Conservation (phyloP, 2,329 filamentous ascomycete genomes). For the Ceratocystis ficicola region DNA sequence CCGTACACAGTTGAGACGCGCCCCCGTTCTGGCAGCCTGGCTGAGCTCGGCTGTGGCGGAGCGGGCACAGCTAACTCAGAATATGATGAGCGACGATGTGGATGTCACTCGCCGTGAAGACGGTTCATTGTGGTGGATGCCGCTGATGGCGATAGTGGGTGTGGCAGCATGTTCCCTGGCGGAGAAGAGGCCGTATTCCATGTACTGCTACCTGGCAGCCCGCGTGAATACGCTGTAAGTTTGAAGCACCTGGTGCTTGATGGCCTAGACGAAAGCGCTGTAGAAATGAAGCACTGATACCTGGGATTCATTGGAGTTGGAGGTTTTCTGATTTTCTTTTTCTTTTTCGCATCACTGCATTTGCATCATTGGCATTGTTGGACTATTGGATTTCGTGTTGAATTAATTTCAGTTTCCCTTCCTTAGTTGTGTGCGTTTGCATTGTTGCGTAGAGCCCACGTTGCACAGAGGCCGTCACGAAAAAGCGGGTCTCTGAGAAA, state of each 20-base stretch:
- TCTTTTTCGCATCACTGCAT: too few relatives aligned
- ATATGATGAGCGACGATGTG: not conserved
- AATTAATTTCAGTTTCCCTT: too few relatives aligned
- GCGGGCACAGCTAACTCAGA: not conserved
- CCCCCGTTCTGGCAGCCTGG: not conserved
- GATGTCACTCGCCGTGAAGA: conserved; percentile 1
- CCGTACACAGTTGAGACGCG: conserved; percentile 9
- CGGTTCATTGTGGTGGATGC: conserved; percentile 15
- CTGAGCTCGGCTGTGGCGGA: not conserved
- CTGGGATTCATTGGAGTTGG: too few relatives aligned
- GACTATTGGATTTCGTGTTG: too few relatives aligned
- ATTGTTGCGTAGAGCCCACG: too few relatives aligned
- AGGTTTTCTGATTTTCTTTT: too few relatives aligned
- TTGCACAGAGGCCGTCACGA: too few relatives aligned
- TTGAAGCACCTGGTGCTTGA: not conserved
- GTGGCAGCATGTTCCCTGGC: not conserved
- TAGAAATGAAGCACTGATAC: too few relatives aligned
- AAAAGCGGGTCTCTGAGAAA: too few relatives aligned
- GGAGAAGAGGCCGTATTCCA: conserved; percentile 2
- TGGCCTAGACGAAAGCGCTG: too few relatives aligned
- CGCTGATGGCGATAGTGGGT: conserved; percentile 10
- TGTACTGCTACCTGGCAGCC: conserved; percentile 15
- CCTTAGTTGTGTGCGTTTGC: too few relatives aligned
- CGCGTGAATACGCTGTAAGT: conserved; percentile 12
- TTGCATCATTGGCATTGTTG: too few relatives aligned